These are phyloP conservation scores for Geranium rotundifolium DNA, from an alignment of 345 rosid species.

Conservation along the genomic window DNA sequence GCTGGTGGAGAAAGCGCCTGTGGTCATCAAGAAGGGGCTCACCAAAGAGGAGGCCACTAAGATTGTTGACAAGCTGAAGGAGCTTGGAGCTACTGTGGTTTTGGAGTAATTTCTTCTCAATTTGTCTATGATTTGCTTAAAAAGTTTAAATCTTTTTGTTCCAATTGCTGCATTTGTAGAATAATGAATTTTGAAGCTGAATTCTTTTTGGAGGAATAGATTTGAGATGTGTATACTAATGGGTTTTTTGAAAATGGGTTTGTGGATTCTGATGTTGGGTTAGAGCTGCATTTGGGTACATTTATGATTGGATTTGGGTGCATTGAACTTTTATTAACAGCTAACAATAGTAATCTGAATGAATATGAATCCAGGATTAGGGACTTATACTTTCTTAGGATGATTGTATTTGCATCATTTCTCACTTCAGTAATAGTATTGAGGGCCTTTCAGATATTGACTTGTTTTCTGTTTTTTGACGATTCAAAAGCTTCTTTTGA, in stretches of 20 bases:
- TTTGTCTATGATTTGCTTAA: neutral
- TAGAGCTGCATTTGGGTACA: too few species aligned
- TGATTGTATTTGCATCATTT: too few species aligned
- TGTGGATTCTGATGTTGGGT: neutral
- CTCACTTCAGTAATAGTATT: too few species aligned
- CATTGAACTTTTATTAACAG: neutral
- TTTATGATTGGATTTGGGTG: neutral
- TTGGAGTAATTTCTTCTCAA: constrained; percentile 41
- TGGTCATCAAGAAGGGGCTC: constrained; percentile 56
- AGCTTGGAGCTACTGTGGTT: constrained; percentile 56
- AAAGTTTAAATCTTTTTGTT: neutral
- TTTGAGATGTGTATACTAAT: too few species aligned
- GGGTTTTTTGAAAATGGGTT: too few species aligned
- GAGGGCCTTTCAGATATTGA: too few species aligned
- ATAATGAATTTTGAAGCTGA: neutral
- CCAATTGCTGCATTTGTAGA: neutral
- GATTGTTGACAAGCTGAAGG: constrained; percentile 61
- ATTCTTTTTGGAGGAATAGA: neutral
- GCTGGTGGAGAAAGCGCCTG: constrained; percentile 76
- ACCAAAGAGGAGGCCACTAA: constrained; percentile 56
- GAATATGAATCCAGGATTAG: too few species aligned
- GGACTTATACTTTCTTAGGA: too few species aligned
- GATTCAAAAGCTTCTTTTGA: too few species aligned
- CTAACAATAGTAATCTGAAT: too few species aligned
- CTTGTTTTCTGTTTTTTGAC: too few species aligned